Base-by-base conservation (phyloP, 805 yeast genomes). In the Myxozyma nipponensis region DNA sequence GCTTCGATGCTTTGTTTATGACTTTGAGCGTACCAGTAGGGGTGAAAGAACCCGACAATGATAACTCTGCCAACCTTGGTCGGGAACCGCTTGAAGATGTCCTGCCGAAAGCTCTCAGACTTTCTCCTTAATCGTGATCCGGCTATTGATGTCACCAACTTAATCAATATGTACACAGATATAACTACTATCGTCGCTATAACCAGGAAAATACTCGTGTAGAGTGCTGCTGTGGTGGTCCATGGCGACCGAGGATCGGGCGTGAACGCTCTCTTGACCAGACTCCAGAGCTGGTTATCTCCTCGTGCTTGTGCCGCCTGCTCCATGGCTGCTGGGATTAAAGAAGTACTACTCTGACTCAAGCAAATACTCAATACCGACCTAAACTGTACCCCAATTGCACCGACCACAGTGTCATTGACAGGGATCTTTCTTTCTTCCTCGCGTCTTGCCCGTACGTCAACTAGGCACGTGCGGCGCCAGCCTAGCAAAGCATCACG, bases 31-130 rank as follows among this genome's bases (percentile, higher is more conserved):
- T 49, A 54, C 58, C 62, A 61, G 42, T 83, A 86, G 0, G 98
- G 98, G 69, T 93, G 99, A 72, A 93, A 89, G 63, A 85, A 90
- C 4, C 98, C 99, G 64, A 73, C 83, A 9, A 87, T 66, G 7
- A 74, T 58, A 37, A 54, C 43, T 24, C 55, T 24, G 17, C 26
- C 30, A 3, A 35, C 48, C 21, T 21, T 6, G 21, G 15, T 5
- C 25, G 18, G n/a, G 28, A 18, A 26, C 21, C 42, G 23, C 22
- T 40, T 28, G 26, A 52, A 15, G 4, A 50, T 36, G 15, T 15
- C 19, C 25, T 19, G 34, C 36, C 58, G 52, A 17, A 26, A 9
- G 3, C 15, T 30, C n/a, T 35, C 46, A 4, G 56, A 39, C 34
- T 34, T 44, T 37, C 41, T 30, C 19, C 58, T 43, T 15, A 54